These are phyloP conservation scores for Melanopsichium pennsylvanicum DNA, from an alignment of 1,284 basidiomycete species.

Conservation along the genomic window DNA sequence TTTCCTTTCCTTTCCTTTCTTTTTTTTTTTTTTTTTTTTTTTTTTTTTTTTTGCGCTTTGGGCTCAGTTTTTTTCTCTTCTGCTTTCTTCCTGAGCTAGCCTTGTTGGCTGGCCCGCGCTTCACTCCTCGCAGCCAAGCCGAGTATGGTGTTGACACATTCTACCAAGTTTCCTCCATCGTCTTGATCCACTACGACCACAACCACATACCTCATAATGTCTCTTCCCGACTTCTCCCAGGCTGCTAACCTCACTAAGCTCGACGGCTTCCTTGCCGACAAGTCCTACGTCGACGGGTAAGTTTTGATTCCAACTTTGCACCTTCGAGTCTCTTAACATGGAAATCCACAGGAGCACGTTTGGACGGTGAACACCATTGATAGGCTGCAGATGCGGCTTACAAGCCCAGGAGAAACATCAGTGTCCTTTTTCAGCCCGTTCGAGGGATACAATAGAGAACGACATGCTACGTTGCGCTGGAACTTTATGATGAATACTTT, in stretches of 20 bases:
- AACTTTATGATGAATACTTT: slow-evolving; percentile 58
- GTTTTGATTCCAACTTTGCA: slow-evolving; percentile 10
- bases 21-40: slow-evolving; percentile 1
- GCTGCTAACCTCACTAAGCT: slow-evolving; percentile 57
- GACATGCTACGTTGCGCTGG: too few species aligned
- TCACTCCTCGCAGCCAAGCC: not conserved
- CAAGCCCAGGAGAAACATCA: too few species aligned
- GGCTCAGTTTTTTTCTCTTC: slow-evolving; percentile 4
- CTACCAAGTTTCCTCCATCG: not conserved
- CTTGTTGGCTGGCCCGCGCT: slow-evolving; percentile 12
- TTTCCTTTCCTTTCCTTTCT: too few species aligned
- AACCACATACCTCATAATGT: slow-evolving; percentile 48
- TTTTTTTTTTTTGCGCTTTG: slow-evolving; percentile 18
- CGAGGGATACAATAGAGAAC: too few species aligned
- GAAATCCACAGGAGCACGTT: too few species aligned
- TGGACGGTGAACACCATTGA: too few species aligned
- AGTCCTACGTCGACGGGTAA: slow-evolving; percentile 65
- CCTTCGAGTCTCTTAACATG: slow-evolving; percentile 14
- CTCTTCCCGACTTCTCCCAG: slow-evolving; percentile 64
- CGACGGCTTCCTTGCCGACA: slow-evolving; percentile 57
- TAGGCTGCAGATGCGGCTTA: too few species aligned
- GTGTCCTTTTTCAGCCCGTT: too few species aligned
- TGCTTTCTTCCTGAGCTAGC: too few species aligned
- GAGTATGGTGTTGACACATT: not conserved
- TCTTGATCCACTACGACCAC: slow-evolving; percentile 16